These are phyloP conservation scores for Lathyrus oleraceus DNA, from an alignment of 306 rosid species.

Conservation along the genomic window DNA sequence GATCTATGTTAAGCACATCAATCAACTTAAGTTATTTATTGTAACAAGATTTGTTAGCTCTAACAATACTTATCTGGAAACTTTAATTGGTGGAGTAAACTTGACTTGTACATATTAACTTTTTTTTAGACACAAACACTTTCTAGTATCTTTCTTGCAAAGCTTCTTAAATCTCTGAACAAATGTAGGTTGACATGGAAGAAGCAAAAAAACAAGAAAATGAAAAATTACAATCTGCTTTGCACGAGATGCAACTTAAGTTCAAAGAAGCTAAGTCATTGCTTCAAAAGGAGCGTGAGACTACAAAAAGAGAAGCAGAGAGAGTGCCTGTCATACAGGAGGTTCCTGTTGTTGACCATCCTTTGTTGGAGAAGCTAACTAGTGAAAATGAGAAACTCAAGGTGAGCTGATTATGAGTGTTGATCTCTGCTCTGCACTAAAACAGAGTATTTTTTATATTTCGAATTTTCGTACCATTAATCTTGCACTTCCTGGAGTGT, in stretches of 20 bases:
- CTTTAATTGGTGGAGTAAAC: slow-evolving; percentile 13
- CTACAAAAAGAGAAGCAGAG: slow-evolving; percentile 69
- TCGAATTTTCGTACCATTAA: slow-evolving; percentile 33
- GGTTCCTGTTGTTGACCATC: slow-evolving; percentile 91
- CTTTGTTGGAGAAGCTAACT: slow-evolving; percentile 70
- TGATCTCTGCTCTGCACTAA: slow-evolving; percentile 10
- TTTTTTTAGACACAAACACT: background rate
- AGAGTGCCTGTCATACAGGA: slow-evolving; percentile 74
- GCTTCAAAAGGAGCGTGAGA: slow-evolving; percentile 77
- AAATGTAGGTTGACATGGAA: slow-evolving; percentile 76
- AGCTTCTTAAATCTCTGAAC: slow-evolving; percentile 33
- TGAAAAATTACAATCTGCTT: slow-evolving; percentile 74
- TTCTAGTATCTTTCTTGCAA: slow-evolving; percentile 21
- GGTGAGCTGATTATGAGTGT: slow-evolving; percentile 54
- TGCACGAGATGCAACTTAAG: slow-evolving; percentile 80
- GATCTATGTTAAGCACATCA: slow-evolving; percentile 6
- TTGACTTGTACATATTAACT: background rate
- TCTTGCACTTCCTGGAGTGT: slow-evolving; percentile 39
- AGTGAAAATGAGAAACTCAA: slow-evolving; percentile 94
- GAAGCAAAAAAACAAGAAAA: slow-evolving; percentile 93
- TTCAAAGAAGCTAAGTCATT: slow-evolving; percentile 75
- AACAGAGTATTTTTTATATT: slow-evolving; percentile 3
- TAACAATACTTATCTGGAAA: slow-evolving; percentile 13
- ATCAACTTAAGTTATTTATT: slow-evolving; percentile 13
- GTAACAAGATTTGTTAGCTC: slow-evolving; percentile 1